These are phyloP conservation scores for Penicillium sp. DNA, from an alignment of 2,329 filamentous ascomycete species.

Conservation along the genomic window DNA sequence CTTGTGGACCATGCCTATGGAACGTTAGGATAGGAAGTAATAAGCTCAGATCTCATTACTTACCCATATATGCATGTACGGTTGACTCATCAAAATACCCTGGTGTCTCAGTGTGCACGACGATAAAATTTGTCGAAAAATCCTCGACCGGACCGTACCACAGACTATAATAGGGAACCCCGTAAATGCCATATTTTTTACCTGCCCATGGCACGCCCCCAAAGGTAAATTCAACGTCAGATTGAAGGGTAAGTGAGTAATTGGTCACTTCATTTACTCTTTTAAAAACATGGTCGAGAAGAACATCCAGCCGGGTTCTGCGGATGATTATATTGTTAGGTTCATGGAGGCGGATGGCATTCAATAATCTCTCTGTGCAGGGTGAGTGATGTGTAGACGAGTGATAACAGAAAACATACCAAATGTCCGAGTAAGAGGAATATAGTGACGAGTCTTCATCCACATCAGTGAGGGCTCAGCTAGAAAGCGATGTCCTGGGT, in stretches of 20 bases:
- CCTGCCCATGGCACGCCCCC: background rate
- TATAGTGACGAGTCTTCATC: background rate
- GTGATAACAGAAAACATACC: background rate
- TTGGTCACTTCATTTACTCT: background rate
- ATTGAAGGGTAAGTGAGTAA: background rate
- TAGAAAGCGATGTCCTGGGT: background rate
- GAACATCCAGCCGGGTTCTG: background rate
- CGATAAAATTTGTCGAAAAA: slow-evolving; percentile 2
- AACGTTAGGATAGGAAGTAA: background rate
- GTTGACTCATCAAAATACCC: slow-evolving; percentile 1
- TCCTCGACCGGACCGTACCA: slow-evolving; percentile 4
- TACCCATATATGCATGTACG: slow-evolving; percentile 8
- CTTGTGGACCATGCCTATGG: slow-evolving; percentile 9
- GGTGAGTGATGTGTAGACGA: background rate
- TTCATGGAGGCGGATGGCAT: background rate
- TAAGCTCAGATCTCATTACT: background rate
- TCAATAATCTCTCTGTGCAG: background rate
- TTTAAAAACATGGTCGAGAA: background rate
- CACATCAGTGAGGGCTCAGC: background rate
- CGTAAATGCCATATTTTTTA: background rate
- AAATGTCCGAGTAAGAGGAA: background rate
- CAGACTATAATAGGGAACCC: slow-evolving; percentile 3
- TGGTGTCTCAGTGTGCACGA: slow-evolving; percentile 4
- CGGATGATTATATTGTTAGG: background rate
- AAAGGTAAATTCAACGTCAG: background rate